Evolutionary conservation across 306 rosid species (phyloP).

Genomic region (Medicago ruthenica): DNA sequence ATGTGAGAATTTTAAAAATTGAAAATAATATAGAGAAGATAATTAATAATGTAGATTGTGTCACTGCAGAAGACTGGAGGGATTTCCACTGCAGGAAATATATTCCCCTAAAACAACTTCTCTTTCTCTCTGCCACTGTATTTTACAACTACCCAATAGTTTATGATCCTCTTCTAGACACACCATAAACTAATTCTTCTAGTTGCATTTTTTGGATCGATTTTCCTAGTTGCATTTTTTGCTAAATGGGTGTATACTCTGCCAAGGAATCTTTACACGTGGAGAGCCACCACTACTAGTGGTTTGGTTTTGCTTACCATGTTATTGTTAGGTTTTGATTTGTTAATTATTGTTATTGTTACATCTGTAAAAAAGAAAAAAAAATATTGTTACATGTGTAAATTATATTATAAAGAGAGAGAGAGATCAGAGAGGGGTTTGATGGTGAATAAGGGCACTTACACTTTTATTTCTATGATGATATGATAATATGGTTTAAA

Average conservation of each 20-base stretch:
- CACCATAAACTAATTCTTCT: slow-evolving; percentile 22
- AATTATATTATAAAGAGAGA: background rate
- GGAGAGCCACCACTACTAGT: slow-evolving; percentile 30
- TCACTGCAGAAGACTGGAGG: too few species aligned
- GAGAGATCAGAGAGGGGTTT: too few species aligned
- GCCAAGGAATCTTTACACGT: slow-evolving; percentile 54
- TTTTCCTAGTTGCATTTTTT: slow-evolving; percentile 27
- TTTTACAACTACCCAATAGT: slow-evolving; percentile 54
- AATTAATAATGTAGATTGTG: too few species aligned
- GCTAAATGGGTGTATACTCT: slow-evolving; percentile 26
- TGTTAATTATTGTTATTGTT: too few species aligned
- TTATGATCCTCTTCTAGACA: slow-evolving; percentile 36
- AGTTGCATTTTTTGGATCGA: slow-evolving; percentile 16
- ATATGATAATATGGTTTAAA: too few species aligned
- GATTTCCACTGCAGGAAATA: too few species aligned
- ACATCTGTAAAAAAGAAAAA: too few species aligned
- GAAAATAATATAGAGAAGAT: too few species aligned
- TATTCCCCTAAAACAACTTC: slow-evolving; percentile 44
- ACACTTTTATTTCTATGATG: too few species aligned
- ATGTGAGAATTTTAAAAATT: too few species aligned
- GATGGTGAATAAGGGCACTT: too few species aligned
- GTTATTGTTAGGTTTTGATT: slow-evolving; percentile 31
- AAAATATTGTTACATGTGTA: background rate
- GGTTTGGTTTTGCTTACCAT: slow-evolving; percentile 3
- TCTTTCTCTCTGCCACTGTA: slow-evolving; percentile 49